Percentiles rank a stretch among this genome's conserved stretches.
Conservation (phyloP, 208 protist species). For the Crithidia thermophila region DNA sequence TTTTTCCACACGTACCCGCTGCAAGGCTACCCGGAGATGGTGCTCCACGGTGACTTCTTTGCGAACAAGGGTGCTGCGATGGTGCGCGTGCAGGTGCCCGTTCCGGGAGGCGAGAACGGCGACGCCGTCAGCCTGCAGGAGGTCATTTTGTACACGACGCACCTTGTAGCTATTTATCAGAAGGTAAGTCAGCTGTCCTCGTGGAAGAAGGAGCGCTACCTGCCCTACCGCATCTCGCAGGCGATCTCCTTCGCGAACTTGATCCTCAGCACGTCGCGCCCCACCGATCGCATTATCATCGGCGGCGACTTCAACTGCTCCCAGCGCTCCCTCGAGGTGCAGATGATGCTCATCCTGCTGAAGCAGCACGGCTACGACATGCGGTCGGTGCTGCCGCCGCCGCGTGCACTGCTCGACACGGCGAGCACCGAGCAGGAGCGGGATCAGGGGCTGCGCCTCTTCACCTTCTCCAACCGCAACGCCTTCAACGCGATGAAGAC, state of each 20-base stretch:
- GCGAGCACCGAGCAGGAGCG: slow-evolving; percentile 19
- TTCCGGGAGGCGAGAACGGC: slow-evolving; percentile 17
- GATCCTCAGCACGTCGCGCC: slow-evolving; percentile 69
- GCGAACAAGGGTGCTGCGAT: slow-evolving; percentile 87
- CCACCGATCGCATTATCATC: slow-evolving; percentile 75
- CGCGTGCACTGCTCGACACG: slow-evolving; percentile 28
- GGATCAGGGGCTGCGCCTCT: slow-evolving; percentile 29
- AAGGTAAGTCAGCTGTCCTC: slow-evolving; percentile 55
- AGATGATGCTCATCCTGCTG: slow-evolving; percentile 77
- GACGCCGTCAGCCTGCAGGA: slow-evolving; percentile 38
- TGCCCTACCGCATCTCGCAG: slow-evolving; percentile 81
- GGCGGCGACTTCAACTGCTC: slow-evolving; percentile 88
- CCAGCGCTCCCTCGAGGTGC: slow-evolving; percentile 81
- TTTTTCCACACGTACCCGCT: slow-evolving; percentile 84
- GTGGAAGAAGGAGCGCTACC: slow-evolving; percentile 79
- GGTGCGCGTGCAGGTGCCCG: slow-evolving; percentile 66
- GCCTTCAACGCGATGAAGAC: slow-evolving; percentile 76
- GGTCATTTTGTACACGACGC: slow-evolving; percentile 79
- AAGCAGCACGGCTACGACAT: slow-evolving; percentile 69
- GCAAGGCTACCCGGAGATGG: slow-evolving; percentile 84
- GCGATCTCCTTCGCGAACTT: slow-evolving; percentile 79
- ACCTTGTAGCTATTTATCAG: slow-evolving; percentile 85
- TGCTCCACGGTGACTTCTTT: slow-evolving; percentile 90
- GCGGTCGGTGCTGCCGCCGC: slow-evolving; percentile 62
- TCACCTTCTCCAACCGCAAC: slow-evolving; percentile 81